A percentile compares a stretch with the other conserved stretches of the same genome.
phyloP scores from a whole-genome alignment of 2,329 filamentous ascomycete genomes.

The Ophioceras dolichostomum region DNA sequence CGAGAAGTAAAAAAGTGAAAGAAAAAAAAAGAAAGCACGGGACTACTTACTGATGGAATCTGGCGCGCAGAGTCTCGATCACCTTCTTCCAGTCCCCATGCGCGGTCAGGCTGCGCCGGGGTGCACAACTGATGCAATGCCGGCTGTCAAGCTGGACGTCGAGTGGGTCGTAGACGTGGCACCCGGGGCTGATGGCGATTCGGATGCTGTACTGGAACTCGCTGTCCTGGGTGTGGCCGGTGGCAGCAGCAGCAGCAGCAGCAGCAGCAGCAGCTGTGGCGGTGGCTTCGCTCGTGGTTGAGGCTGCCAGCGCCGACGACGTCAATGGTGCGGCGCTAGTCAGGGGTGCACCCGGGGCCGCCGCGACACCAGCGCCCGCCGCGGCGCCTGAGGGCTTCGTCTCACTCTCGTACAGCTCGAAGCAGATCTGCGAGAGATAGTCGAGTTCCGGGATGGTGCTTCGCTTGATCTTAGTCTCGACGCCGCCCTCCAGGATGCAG shows the following conservation, averaged over 20 bases:
- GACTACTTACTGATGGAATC: conserved; percentile 74
- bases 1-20: not conserved
- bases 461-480: conserved; percentile 92
- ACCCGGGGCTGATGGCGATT: conserved; percentile 90
- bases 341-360: no score
- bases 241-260: not conserved
- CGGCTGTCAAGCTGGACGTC: conserved; percentile 94
- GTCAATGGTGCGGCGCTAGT: no score
- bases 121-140: conserved; percentile 90
- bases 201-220: conserved; percentile 91
- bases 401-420: conserved; percentile 93
- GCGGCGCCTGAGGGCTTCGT: conserved; percentile 39
- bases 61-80: conserved; percentile 87
- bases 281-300: not conserved
- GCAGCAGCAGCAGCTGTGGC: not conserved
- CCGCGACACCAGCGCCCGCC: not conserved
- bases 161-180: conserved; percentile 90
- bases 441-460: conserved; percentile 94
- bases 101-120: conserved; percentile 76
- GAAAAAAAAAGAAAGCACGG: conserved; percentile 4
- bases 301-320: not conserved
- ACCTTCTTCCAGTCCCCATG: conserved; percentile 95
- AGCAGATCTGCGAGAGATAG: conserved; percentile 94
- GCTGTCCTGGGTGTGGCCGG: conserved; percentile 39
- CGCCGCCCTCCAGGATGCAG: conserved; percentile 92